Evolutionary conservation across 352 stramenopile genomes (phyloP).

Genomic region (Thalassiosira oceanica): DNA sequence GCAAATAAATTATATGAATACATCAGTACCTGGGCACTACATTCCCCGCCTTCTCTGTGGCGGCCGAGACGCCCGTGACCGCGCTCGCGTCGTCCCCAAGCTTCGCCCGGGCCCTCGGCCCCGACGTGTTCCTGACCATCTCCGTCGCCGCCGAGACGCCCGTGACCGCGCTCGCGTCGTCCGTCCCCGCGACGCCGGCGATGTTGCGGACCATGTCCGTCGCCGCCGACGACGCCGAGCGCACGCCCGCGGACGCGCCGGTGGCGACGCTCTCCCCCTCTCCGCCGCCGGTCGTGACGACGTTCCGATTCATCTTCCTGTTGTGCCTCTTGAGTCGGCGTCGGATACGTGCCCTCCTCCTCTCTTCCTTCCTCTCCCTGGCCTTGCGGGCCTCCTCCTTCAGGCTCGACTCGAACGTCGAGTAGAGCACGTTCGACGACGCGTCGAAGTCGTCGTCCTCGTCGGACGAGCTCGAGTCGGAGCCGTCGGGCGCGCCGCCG

Average conservation of each 20-base stretch:
- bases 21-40: too few relatives aligned
- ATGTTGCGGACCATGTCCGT: constrained; percentile 46
- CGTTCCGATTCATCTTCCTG: not conserved
- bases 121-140: constrained; percentile 62
- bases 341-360: not conserved
- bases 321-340: not conserved
- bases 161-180: constrained; percentile 44
- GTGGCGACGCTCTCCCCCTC: constrained; percentile 52
- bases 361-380: not conserved
- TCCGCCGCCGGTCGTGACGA: not conserved
- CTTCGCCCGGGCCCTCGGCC: too few relatives aligned
- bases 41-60: too few relatives aligned
- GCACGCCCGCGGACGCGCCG: constrained; percentile 70
- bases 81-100: too few relatives aligned
- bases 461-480: too few relatives aligned
- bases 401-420: not conserved
- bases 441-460: too few relatives aligned
- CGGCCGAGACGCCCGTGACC: too few relatives aligned
- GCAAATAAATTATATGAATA: too few relatives aligned
- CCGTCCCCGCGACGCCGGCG: constrained; percentile 21
- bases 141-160: constrained; percentile 31
- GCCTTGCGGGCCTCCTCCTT: not conserved
- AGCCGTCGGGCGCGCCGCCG: too few relatives aligned
- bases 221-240: constrained; percentile 58
- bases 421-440: not conserved